phyloP scores from a whole-genome alignment of 1,284 basidiomycete species.

The Ceratobasidium sp. region DNA sequence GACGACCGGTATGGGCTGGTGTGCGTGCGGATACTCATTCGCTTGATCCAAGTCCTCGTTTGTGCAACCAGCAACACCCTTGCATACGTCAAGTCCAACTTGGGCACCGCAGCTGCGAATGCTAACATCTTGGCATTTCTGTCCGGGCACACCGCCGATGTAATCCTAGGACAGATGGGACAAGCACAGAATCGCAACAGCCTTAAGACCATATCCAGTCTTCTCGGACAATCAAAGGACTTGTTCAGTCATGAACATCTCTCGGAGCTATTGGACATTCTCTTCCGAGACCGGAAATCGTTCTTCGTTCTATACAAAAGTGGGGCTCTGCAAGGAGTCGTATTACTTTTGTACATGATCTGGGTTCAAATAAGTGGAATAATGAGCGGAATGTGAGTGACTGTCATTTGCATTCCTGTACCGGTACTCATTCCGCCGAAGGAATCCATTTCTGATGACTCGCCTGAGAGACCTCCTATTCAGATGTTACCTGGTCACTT shows the following conservation, averaged over 20 bases:
- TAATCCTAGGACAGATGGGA: background rate
- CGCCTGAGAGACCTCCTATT: slow-evolving; percentile 19
- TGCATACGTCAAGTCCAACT: background rate
- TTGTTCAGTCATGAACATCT: slow-evolving; percentile 2
- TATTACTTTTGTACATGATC: slow-evolving; percentile 4
- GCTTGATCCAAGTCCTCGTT: slow-evolving; percentile 1
- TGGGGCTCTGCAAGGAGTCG: background rate
- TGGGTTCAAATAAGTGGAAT: slow-evolving; percentile 16
- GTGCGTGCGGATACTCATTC: background rate
- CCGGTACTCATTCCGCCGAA: background rate
- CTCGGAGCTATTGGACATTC: background rate
- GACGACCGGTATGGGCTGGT: slow-evolving; percentile 9
- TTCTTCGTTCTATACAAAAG: slow-evolving; percentile 3
- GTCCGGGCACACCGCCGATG: background rate
- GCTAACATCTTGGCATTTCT: background rate
- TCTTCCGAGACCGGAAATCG: slow-evolving; percentile 15
- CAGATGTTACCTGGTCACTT: background rate
- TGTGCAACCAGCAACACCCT: background rate
- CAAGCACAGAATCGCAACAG: background rate
- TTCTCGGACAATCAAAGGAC: background rate
- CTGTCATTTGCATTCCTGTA: background rate
- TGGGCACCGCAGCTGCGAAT: background rate
- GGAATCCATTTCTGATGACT: background rate
- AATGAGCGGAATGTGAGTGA: background rate
- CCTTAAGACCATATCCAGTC: background rate